phyloP scores from a whole-genome alignment of 306 rosid genomes.

The Hippophae gyantsensis region DNA sequence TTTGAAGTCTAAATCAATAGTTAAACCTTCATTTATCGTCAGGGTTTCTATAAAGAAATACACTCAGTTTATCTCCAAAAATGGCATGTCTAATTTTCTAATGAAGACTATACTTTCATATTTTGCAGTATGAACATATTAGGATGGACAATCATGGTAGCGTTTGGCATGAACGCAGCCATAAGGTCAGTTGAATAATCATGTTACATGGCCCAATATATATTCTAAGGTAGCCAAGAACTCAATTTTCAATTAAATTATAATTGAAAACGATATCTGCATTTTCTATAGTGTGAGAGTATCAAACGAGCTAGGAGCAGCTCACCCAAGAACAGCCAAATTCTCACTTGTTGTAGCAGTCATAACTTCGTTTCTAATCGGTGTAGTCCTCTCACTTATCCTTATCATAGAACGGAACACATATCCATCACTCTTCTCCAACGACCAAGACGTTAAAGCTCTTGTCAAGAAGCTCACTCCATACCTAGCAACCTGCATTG shows the following conservation, averaged over 20 bases:
- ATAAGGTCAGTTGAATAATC: constrained; percentile 30
- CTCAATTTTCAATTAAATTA: neutral
- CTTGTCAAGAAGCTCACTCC: constrained; percentile 58
- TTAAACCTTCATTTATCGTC: too few species aligned
- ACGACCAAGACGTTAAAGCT: constrained; percentile 30
- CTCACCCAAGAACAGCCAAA: constrained; percentile 72
- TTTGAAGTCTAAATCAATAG: too few species aligned
- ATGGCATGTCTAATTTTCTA: neutral
- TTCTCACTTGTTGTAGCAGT: neutral
- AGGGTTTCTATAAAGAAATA: too few species aligned
- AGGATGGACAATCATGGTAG: constrained; percentile 65
- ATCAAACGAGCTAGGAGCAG: constrained; percentile 84
- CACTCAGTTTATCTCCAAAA: too few species aligned
- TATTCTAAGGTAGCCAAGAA: too few species aligned
- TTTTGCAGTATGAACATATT: constrained; percentile 59
- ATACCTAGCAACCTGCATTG: constrained; percentile 49
- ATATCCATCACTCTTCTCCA: constrained; percentile 53
- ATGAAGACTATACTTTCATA: neutral
- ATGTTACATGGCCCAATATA: too few species aligned
- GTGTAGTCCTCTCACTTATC: neutral
- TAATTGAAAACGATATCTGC: neutral
- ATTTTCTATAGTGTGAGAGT: constrained; percentile 59
- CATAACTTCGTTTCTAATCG: neutral
- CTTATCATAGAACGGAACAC: constrained; percentile 5
- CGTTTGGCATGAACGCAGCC: constrained; percentile 61